Evolutionary conservation across 2,329 filamentous ascomycete genomes (phyloP), one percentile per base, ranked within the genome.

Genomic region (Diaporthe vexans): DNA sequence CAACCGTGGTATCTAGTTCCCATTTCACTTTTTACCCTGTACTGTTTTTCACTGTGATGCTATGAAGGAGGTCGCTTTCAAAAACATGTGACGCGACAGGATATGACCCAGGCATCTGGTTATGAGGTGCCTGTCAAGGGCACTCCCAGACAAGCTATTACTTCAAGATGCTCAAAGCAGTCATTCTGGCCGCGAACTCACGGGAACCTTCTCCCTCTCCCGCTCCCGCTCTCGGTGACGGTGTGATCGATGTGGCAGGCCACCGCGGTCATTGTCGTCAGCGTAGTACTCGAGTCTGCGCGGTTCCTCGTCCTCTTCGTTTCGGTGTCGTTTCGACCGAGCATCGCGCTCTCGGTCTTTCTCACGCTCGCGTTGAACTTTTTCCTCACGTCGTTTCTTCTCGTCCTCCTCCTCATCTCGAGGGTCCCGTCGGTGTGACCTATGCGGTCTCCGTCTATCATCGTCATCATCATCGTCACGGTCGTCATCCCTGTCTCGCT

Each of bases 351-450:
- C 78, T 24, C 81, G 76, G 37, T 80, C 79, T 52, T 74, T 48
- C 63, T 79, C 78, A 33, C 77, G 77, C 11, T 79, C 77, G 26
- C 76, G 76, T 2, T 78, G 78, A 5, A 77, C 74, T 15, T 79
- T 83, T 75, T 83, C 78, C 73, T 85, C 82, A 75, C 83, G 82
- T 56, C 85, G 75, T 75, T 79, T 74, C 78, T 75, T 77, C 67
- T 75, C 80, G 33, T 82, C 81, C 13, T 82, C 81, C 9, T 82
- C 80, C 61, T 82, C 77, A 52, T 82, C 78, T 59, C 80, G 78
- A 73, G 78, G 75, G 61, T 81, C 78, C 76, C 81, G 77, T 57
- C 78, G 80, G 70, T 79, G 78, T 9, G 75, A 73, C 51, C 75
- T 73, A 24, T 79, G 79, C 7, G 78, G 77, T 33, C 78, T 77